A percentile compares a stretch with the other conserved stretches of the same genome.
Evolutionary conservation across 1,139 yeast genomes (phyloP).

Genomic region (Candida sp.): DNA sequence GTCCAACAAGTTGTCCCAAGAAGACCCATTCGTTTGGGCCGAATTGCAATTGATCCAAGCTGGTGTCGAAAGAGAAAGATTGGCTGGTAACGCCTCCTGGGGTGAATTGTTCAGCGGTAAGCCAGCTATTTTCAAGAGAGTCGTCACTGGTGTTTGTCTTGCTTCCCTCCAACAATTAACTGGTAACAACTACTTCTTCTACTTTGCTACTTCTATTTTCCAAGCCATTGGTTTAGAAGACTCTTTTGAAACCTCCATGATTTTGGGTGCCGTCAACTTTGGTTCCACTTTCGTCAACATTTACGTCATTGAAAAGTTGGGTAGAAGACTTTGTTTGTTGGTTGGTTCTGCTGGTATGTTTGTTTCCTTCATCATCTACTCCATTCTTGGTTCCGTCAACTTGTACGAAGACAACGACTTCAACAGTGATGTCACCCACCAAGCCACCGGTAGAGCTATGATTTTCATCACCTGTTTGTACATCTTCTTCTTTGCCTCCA

Average conservation of each 20-base stretch:
- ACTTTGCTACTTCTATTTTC: slow-evolving; percentile 81
- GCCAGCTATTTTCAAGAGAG: slow-evolving; percentile 67
- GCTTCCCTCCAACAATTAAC: slow-evolving; percentile 79
- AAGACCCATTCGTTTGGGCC: slow-evolving; percentile 57
- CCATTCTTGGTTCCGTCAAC: slow-evolving; percentile 60
- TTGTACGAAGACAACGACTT: slow-evolving; percentile 55
- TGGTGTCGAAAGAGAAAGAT: slow-evolving; percentile 64
- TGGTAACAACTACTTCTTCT: slow-evolving; percentile 84
- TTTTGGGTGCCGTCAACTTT: slow-evolving; percentile 79
- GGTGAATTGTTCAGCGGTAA: slow-evolving; percentile 64
- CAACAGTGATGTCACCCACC: slow-evolving; percentile 24
- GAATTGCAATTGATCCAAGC: slow-evolving; percentile 67
- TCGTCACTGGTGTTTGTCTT: slow-evolving; percentile 62
- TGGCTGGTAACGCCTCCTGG: slow-evolving; percentile 74
- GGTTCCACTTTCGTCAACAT: slow-evolving; percentile 72
- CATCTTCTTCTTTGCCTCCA: slow-evolving; percentile 80
- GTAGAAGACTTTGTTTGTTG: slow-evolving; percentile 71
- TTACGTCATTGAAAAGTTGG: slow-evolving; percentile 67
- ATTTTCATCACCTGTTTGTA: slow-evolving; percentile 78
- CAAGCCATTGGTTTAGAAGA: slow-evolving; percentile 73
- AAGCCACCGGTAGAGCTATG: slow-evolving; percentile 65
- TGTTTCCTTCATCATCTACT: slow-evolving; percentile 60
- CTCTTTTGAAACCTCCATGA: slow-evolving; percentile 76
- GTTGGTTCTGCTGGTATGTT: slow-evolving; percentile 52
- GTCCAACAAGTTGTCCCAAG: slow-evolving; percentile 62